Evolutionary conservation across 1,284 basidiomycete genomes (phyloP).

Genomic region (Naganishia albida): DNA sequence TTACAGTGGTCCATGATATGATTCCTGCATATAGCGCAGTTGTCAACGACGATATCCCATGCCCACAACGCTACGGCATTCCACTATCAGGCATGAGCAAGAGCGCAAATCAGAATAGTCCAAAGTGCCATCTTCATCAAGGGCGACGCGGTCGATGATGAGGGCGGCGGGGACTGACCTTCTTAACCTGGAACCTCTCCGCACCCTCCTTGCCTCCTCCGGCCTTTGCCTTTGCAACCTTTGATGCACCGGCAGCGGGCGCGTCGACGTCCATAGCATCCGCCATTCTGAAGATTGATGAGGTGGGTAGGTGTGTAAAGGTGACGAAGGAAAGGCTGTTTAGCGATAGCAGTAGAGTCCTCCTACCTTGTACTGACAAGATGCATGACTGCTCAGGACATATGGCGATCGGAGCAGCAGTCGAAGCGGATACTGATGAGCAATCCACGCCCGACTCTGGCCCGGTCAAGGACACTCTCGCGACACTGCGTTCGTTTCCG

Average conservation of each 20-base stretch:
- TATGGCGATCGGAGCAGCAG: slow-evolving; percentile 13
- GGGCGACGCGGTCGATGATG: neutral
- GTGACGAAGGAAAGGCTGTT: neutral
- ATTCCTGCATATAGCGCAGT: slow-evolving; percentile 93
- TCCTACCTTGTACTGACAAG: neutral
- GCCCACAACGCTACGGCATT: slow-evolving; percentile 95
- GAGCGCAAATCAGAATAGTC: neutral
- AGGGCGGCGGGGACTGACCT: slow-evolving; percentile 26
- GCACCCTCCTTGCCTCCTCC: slow-evolving; percentile 25
- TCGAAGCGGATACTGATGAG: slow-evolving; percentile 9
- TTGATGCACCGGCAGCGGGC: neutral
- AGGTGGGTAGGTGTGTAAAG: neutral
- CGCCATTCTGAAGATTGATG: slow-evolving; percentile 26
- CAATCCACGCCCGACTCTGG: slow-evolving; percentile 18
- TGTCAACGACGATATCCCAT: slow-evolving; percentile 96
- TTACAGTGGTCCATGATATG: slow-evolving; percentile 98
- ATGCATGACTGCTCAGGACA: slow-evolving; percentile 18
- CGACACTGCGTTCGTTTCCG: too few relatives aligned
- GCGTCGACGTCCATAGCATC: slow-evolving; percentile 35
- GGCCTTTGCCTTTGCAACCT: slow-evolving; percentile 21
- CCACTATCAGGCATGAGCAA: slow-evolving; percentile 64
- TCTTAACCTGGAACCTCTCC: slow-evolving; percentile 34
- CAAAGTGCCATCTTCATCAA: neutral
- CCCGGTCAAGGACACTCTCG: too few relatives aligned
- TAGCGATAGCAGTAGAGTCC: neutral